phyloP scores from a whole-genome alignment of 805 yeast genomes.

The Lipomyces lipofer region DNA sequence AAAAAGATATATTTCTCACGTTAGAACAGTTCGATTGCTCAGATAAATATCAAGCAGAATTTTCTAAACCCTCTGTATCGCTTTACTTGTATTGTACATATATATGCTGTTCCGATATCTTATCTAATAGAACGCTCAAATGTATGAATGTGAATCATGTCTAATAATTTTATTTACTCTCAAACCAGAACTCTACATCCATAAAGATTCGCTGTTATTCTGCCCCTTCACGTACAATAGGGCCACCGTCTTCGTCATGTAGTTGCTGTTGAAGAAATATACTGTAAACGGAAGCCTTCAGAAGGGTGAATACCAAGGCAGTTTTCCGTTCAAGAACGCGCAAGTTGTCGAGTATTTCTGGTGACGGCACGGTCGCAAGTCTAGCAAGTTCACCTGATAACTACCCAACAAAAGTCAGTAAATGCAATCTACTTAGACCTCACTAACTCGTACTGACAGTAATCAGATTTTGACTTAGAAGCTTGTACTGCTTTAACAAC shows the following conservation, averaged over 20 bases:
- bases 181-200: no score
- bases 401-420: not conserved
- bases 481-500: constrained; percentile 21
- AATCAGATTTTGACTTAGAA: constrained; percentile 12
- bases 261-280: constrained; percentile 52
- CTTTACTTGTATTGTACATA: no score
- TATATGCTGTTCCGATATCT: no score
- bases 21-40: no score
- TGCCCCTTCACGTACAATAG: not conserved
- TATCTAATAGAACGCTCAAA: no score
- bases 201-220: no score
- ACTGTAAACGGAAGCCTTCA: constrained; percentile 71
- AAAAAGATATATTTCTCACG: constrained; percentile 80
- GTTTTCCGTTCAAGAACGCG: constrained; percentile 63
- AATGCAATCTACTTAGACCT: no score
- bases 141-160: no score
- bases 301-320: constrained; percentile 62
- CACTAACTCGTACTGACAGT: no score
- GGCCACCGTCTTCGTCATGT: constrained; percentile 30
- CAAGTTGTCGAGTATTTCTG: constrained; percentile 50
- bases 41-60: no score
- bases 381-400: constrained; percentile 17
- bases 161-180: no score
- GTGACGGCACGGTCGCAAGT: constrained; percentile 25
- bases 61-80: no score